Conservation (phyloP, 495 filamentous ascomycete species). For the Penicillium taxi region DNA sequence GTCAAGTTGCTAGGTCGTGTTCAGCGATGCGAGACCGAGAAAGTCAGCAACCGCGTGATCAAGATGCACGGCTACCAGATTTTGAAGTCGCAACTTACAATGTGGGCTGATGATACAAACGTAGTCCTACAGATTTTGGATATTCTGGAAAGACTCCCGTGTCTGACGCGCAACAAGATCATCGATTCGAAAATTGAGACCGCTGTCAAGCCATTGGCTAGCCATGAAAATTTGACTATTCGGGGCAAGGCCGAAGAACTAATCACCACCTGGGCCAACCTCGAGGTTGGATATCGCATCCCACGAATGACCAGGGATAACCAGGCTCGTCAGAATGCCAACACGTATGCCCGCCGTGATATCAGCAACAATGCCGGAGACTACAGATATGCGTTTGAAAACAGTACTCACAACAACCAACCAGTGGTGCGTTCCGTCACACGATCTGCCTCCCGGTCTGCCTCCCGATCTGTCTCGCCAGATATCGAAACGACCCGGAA, state of each 20-base stretch:
- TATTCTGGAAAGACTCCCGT: conserved; percentile 81
- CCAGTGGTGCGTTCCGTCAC: conserved; percentile 45
- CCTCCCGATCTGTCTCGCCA: conserved; percentile 50
- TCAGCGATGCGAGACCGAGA: conserved; percentile 81
- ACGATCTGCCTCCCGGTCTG: conserved; percentile 37
- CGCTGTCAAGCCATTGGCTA: conserved; percentile 62
- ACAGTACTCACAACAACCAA: too few relatives aligned
- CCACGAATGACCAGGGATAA: conserved; percentile 69
- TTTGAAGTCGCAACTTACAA: conserved; percentile 71
- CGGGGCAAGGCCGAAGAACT: conserved; percentile 60
- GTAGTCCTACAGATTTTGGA: conserved; percentile 83
- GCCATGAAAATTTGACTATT: conserved; percentile 65
- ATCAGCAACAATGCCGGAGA: conserved; percentile 47
- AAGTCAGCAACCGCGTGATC: conserved; percentile 79
- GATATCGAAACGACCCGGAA: too few relatives aligned
- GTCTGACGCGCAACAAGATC: conserved; percentile 94
- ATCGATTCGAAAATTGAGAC: conserved; percentile 91
- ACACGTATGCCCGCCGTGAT: conserved; percentile 63
- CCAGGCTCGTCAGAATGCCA: conserved; percentile 38
- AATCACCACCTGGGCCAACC: conserved; percentile 76
- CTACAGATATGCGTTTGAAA: too few relatives aligned
- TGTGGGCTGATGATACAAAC: conserved; percentile 82
- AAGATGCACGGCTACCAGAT: conserved; percentile 97
- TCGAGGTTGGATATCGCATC: conserved; percentile 92
- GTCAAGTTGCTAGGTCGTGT: conserved; percentile 90